Evolutionary conservation across 352 stramenopile species (phyloP), one percentile per base, ranked within the genome.

Genomic region (Globisporangium canariense): DNA sequence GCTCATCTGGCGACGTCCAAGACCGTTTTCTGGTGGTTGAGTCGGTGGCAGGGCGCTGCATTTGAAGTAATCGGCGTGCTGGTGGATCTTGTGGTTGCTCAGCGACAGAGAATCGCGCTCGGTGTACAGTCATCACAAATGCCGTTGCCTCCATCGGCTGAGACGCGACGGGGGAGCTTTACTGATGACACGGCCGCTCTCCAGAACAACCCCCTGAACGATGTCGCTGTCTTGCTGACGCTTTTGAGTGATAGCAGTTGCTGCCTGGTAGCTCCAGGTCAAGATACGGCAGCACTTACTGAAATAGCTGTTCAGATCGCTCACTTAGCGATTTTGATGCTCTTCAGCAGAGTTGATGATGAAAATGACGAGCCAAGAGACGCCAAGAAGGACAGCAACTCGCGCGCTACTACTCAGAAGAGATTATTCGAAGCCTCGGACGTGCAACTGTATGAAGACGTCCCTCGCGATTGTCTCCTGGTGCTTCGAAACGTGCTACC

Each of bases 21-120:
- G 58, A 78, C 67, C 0, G 49, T 88, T 16, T 45, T 89, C 41
- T 90, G 83, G 83, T 90, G 79, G 79, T 61, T 91, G 1, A 80
- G 78, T 70, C 74, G 80, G 10, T 89, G 80, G 80, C 77, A 91
- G 20, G 68, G 74, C 50, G 74, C 79, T 10, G 77, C 76, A 2
- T 52, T 77, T 8, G 74, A 86, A 36, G 76, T 89, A 0, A 50
- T 88, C 3, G 64, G 64, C 4, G 60, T 62, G 10, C 53, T 75
- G 8, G 40, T 78, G 22, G 41, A 70, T 13, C 40, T 45, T 13
- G 34, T 67, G 9, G 11, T 36, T 1, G 28, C 28, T 0, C 59
- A 55, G 32, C 34, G 64, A 50, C 57, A 41, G 0, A 51, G 49
- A 3, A 14, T 14, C 10, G 41, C 46, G 18, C 20, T 47, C n/a